Evolutionary conservation across 208 protist species (phyloP), one percentile per base, ranked within the genome.

Genomic region (Trypanosoma rangeli): DNA sequence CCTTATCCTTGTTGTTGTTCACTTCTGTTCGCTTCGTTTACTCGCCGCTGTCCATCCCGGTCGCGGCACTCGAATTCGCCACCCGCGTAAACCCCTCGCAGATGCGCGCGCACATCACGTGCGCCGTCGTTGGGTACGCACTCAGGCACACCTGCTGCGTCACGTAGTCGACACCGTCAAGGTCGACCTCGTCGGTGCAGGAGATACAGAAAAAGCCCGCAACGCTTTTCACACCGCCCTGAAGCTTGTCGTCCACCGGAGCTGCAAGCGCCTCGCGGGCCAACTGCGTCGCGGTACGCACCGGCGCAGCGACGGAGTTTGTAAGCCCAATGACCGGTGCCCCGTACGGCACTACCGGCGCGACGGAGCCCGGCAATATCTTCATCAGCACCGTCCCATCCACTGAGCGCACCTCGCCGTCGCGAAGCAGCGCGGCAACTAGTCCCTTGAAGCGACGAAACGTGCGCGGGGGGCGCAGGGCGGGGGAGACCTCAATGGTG

Each of bases 391-490:
- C 84, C 61, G 87, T 65, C 18, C 87, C 89, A 20, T 93, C 80
- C 13, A 70, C 71, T 2, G 87, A 83, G 35, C 73, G 77, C 46
- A 97, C 82, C 31, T 79, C 80, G 0, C 92, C 92, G 37, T 97
- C 85, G 26, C 85, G 80, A 33, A 97, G 82, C 53, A 97, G 78
- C 0, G 74, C 78, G 12, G 81, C 67, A 79, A 97, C 92, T 44
- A 97, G 81, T 44, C 92, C 92, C 29, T 82, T 76, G 68, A 97
- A 97, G 68, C 92, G 87, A 50, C 76, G 76, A 74, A 89, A 93
- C 33, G 92, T 97, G 65, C 92, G 87, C 31, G 92, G 92, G n/a
- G 89, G 88, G 24, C 92, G 85, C 61, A 94, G 84, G 56, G 83
- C 76, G 42, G 92, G 92, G 16, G 86, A 93, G 37, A 95, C 84